These are phyloP conservation scores for Bipolaris gigantea DNA, from an alignment of 2,329 filamentous ascomycete species.

Conservation along the genomic window DNA sequence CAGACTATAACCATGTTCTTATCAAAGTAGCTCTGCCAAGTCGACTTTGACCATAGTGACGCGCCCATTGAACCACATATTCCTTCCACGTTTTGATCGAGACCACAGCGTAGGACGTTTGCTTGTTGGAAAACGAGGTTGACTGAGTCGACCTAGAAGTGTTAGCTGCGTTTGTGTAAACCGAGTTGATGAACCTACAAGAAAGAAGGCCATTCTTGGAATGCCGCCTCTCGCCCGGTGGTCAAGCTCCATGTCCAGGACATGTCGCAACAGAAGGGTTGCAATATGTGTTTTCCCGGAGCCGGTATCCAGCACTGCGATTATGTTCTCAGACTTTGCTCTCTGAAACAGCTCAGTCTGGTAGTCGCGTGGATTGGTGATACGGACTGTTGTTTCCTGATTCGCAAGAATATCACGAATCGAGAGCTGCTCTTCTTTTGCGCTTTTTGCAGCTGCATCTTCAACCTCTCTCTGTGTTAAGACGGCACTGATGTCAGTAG, in stretches of 20 bases:
- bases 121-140: slow-evolving; percentile 89
- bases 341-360: slow-evolving; percentile 88
- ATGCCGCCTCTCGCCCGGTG: slow-evolving; percentile 62
- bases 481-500: slow-evolving; percentile 48
- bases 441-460: slow-evolving; percentile 34
- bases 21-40: slow-evolving; percentile 61
- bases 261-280: slow-evolving; percentile 76
- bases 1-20: slow-evolving; percentile 86
- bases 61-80: slow-evolving; percentile 72
- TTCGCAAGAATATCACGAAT: slow-evolving; percentile 58
- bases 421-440: slow-evolving; percentile 54
- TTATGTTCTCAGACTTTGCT: slow-evolving; percentile 81
- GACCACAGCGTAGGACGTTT: slow-evolving; percentile 76
- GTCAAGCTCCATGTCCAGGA: slow-evolving; percentile 76
- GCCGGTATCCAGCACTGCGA: slow-evolving; percentile 93
- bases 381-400: slow-evolving; percentile 60
- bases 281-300: slow-evolving; percentile 97
- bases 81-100: slow-evolving; percentile 72
- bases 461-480: slow-evolving; percentile 47
- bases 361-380: slow-evolving; percentile 81
- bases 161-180: slow-evolving; percentile 2
- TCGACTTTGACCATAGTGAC: slow-evolving; percentile 62
- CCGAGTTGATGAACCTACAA: slow-evolving; percentile 54
- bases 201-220: slow-evolving; percentile 76
- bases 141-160: slow-evolving; percentile 74